These are phyloP conservation scores for Wickerhamomyces mucosus DNA, from an alignment of 805 yeast species.

Conservation along the genomic window DNA sequence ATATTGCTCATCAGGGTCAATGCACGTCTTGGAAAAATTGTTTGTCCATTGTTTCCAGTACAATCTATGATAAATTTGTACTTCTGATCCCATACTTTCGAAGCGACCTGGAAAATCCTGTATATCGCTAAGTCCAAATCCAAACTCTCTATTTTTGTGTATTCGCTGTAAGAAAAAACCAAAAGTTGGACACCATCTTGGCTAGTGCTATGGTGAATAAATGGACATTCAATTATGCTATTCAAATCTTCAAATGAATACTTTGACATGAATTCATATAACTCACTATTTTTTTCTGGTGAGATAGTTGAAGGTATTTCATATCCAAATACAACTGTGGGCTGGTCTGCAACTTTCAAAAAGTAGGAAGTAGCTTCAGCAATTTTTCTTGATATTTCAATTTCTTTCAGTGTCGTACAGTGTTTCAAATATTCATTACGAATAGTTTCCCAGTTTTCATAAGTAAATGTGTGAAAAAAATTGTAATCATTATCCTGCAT, in stretches of 20 bases:
- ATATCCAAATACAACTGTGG: constrained; percentile 43
- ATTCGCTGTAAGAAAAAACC: constrained; percentile 37
- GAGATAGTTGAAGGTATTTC: constrained; percentile 47
- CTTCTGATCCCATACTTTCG: constrained; percentile 63
- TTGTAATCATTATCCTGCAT: constrained; percentile 22
- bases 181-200: constrained; percentile 67
- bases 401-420: constrained; percentile 12
- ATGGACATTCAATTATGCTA: constrained; percentile 29
- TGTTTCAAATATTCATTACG: constrained; percentile 19
- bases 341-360: constrained; percentile 46
- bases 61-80: constrained; percentile 60
- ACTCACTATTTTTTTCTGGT: constrained; percentile 38
- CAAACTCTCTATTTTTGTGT: constrained; percentile 23
- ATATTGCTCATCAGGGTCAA: constrained; percentile 30
- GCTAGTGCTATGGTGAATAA: constrained; percentile 56
- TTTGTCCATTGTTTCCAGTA: constrained; percentile 40
- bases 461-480: constrained; percentile 39
- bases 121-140: constrained; percentile 46
- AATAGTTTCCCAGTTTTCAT: constrained; percentile 36
- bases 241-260: constrained; percentile 47
- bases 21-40: constrained; percentile 21
- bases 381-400: constrained; percentile 14
- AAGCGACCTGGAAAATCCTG: constrained; percentile 52
- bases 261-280: constrained; percentile 68
- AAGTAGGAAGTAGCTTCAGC: constrained; percentile 37